Base-by-base conservation (phyloP, 768 basidiomycete species). In the Solioccasus polychromus region DNA sequence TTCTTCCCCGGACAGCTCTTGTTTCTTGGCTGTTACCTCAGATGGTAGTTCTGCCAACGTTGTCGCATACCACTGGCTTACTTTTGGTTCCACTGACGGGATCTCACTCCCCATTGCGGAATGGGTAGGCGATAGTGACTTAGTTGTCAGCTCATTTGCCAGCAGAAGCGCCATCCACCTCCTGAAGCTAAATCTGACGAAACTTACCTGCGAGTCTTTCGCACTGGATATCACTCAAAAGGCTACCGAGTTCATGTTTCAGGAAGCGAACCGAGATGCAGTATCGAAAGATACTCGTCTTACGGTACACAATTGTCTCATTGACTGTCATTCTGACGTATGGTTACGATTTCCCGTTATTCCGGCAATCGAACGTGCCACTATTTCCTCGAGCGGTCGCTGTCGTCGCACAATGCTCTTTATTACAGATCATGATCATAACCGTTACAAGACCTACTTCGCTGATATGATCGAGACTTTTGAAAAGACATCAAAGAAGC, bases 301-400 rank as follows among this genome's bases (percentile, higher is more conserved):
- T 12, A 71, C 72, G 3, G 47, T 49, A 12, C 71, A 80, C 54
- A 82, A 80, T 47, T 72, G 63, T 34, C 47, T 82, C 24, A 55
- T 83, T 31, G 76, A 80, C 47, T 80, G 78, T 49, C 73, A 78
- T 38, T 62, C 69, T 0, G 79, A 80, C 9, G 73, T 79, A 19
- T 82, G 80, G 80, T 77, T 71, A 10, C 73, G 79, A 11, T 82
- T 79, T 49, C 80, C 80, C 0, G 79, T 82, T 8, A 57, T 78
- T 4, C 68, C 79, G 1, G 78, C 78, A 0, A 66, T 82, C 23
- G 67, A 70, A 30, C 68, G 75, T 4, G 63, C 69, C 8, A 75
- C 71, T 1, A 65, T 74, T 41, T 68, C 68, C 1, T 68, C 67
- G 0, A 52, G 39, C n/a, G 50, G 60, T 23, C 64, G 71, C 14